Evolutionary conservation across 805 yeast genomes (phyloP).

Genomic region (Candida ortonii): DNA sequence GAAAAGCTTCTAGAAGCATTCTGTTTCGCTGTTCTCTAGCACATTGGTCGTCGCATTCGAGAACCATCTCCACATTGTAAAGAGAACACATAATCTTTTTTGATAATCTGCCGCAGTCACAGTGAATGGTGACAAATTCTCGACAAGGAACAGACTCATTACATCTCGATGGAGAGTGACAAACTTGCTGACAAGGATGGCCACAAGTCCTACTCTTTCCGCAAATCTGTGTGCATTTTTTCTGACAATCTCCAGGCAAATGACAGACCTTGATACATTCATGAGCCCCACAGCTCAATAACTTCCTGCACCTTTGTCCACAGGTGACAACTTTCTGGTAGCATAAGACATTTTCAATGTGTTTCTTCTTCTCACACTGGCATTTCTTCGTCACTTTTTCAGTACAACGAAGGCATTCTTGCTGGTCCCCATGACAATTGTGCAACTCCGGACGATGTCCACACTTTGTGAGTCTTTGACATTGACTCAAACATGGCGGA

Average conservation of each 20-base stretch:
- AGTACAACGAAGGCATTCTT: conserved; percentile 76
- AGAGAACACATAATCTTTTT: conserved; percentile 51
- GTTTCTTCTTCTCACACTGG: conserved; percentile 29
- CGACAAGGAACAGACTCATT: conserved; percentile 51
- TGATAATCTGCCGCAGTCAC: conserved; percentile 62
- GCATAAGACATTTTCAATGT: conserved; percentile 64
- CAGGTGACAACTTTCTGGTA: conserved; percentile 69
- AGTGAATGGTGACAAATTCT: conserved; percentile 47
- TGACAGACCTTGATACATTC: conserved; percentile 57
- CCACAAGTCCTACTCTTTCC: conserved; percentile 58
- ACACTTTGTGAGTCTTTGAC: conserved; percentile 56
- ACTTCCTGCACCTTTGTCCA: conserved; percentile 56
- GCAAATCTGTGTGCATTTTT: conserved; percentile 60
- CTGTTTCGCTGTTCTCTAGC: conserved; percentile 56
- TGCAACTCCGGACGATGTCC: conserved; percentile 74
- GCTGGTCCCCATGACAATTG: conserved; percentile 66
- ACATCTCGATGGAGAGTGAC: conserved; percentile 61
- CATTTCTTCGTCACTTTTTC: conserved; percentile 30
- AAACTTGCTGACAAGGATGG: conserved; percentile 59
- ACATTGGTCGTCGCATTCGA: conserved; percentile 75
- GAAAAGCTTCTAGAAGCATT: conserved; percentile 62
- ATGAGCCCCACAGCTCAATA: conserved; percentile 48
- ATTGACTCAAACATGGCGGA: conserved; percentile 64
- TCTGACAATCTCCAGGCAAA: conserved; percentile 53
- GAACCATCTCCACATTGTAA: conserved; percentile 34